Evolutionary conservation across 768 basidiomycete species (phyloP).

Genomic region (Lentinus brumalis): DNA sequence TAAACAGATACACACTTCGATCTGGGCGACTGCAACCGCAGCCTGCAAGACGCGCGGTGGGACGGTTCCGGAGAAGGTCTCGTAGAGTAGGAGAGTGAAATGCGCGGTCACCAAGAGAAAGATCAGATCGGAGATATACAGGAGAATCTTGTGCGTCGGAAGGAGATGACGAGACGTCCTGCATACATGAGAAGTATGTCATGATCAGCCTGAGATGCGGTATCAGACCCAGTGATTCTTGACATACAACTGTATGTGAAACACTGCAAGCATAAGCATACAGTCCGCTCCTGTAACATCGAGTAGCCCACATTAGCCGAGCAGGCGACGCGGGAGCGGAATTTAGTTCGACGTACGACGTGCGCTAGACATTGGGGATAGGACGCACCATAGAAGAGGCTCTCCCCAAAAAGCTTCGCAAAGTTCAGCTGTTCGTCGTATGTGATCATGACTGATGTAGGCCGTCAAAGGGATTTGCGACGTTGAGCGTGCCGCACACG

Average conservation of each 20-base stretch:
- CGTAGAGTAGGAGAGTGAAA: conserved; percentile 1
- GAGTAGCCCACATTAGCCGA: neutral
- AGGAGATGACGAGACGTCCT: conserved; percentile 5
- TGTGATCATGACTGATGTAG: neutral
- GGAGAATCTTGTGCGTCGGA: conserved; percentile 2
- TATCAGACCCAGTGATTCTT: neutral
- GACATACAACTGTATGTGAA: conserved; percentile 7
- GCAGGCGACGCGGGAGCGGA: neutral
- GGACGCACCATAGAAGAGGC: neutral
- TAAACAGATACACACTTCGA: neutral
- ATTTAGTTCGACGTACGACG: too few relatives aligned
- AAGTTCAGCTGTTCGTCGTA: conserved; percentile 1
- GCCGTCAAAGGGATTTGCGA: too few relatives aligned
- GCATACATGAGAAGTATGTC: too few relatives aligned
- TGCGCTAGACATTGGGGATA: neutral
- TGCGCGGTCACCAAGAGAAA: conserved; percentile 7
- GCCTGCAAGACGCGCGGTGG: neutral
- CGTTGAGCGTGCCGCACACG: too few relatives aligned
- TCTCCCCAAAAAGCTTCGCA: conserved; percentile 7
- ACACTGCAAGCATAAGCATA: neutral
- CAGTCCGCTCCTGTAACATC: neutral
- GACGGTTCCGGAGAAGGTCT: neutral
- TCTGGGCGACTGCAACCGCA: conserved; percentile 6
- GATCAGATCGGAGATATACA: neutral
- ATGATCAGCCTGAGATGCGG: neutral